Percentiles rank a stretch among this genome's conserved stretches.
Conservation (phyloP, 2,329 filamentous ascomycete species). For the Cercospora nicotianae region DNA sequence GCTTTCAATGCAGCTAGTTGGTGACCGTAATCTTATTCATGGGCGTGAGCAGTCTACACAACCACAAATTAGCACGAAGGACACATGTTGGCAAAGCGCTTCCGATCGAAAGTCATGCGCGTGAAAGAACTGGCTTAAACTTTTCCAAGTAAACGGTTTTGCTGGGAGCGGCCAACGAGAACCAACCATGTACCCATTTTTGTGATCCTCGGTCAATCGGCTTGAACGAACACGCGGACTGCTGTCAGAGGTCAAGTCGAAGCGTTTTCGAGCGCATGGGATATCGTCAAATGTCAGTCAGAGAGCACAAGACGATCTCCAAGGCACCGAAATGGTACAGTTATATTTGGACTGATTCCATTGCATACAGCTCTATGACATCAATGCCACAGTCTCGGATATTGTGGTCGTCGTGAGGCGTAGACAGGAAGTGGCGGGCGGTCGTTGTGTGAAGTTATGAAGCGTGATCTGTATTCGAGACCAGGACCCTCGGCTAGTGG, state of each 20-base stretch:
- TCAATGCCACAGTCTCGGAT: not conserved
- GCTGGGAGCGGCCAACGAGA: not conserved
- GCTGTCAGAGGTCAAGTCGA: not conserved
- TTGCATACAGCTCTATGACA: slow-evolving; percentile 2
- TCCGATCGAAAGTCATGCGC: not conserved
- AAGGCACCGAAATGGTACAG: not conserved
- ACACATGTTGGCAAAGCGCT: not conserved
- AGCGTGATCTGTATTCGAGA: slow-evolving; percentile 21
- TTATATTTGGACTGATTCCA: slow-evolving; percentile 1
- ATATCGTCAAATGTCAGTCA: not conserved
- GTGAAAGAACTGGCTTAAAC: not conserved
- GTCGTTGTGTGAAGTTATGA: slow-evolving; percentile 7
- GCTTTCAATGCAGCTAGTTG: not conserved
- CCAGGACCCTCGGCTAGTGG: slow-evolving; percentile 12
- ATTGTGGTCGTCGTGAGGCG: not conserved
- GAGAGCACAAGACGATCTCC: not conserved
- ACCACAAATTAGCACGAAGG: not conserved
- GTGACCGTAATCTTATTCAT: not conserved
- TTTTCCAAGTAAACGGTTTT: not conserved
- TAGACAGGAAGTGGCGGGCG: not conserved
- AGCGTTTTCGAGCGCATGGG: not conserved
- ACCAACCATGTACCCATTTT: not conserved
- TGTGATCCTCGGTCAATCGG: not conserved
- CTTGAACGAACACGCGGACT: not conserved
- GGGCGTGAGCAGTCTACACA: not conserved